phyloP scores from a whole-genome alignment of 176 grass and related monocot species.

The Triticum aestivum region IWGSC_CS_RefSeq_v2.1 NC_057806.1:21206925-21207424 shows the following conservation, averaged over 20 bases:
- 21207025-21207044: background rate
- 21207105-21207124: background rate
- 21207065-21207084: background rate
- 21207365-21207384: background rate
- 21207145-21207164: conserved; percentile 9
- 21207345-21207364: background rate
- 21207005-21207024: background rate
- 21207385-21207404: background rate
- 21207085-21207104: background rate
- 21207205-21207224: background rate
- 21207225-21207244: conserved; percentile 1
- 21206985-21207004: background rate
- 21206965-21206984: background rate
- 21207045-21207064: background rate
- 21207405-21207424: background rate
- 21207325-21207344: background rate
- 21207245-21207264: conserved; percentile 11
- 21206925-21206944: no score
- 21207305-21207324: conserved; percentile 42
- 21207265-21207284: conserved; percentile 36
- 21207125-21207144: background rate
- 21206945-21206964: background rate
- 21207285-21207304: background rate
- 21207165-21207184: background rate
- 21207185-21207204: background rate